These are phyloP conservation scores for Auxenochlorella pyrenoidosa DNA, from an alignment of 139 green algal species.

Conservation along the genomic window DNA sequence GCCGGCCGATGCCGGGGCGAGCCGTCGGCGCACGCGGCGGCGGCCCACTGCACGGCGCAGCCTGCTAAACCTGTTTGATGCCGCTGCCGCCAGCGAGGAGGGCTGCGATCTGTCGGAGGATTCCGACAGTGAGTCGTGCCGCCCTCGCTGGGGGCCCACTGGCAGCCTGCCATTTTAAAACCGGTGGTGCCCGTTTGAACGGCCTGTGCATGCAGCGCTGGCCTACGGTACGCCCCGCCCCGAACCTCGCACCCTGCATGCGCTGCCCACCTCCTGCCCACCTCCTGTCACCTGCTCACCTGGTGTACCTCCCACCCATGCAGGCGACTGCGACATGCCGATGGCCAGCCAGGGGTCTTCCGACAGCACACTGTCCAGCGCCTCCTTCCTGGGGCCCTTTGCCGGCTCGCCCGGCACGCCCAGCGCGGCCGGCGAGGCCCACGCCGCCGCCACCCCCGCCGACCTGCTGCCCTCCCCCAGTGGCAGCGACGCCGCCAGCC, in stretches of 20 bases:
- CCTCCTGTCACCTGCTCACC: background rate
- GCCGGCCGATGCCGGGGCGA: background rate
- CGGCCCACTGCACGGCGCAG: conserved; percentile 10
- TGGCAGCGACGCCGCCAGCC: background rate
- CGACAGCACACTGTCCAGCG: background rate
- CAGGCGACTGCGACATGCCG: conserved; percentile 24
- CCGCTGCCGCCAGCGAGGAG: background rate
- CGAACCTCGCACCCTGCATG: background rate
- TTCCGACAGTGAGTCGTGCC: background rate
- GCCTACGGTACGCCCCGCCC: background rate
- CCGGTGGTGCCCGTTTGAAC: background rate
- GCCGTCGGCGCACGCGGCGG: background rate
- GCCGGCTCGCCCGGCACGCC: background rate
- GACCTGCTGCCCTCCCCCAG: background rate
- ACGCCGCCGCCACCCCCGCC: background rate
- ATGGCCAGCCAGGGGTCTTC: conserved; percentile 16
- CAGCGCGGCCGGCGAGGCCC: no score
- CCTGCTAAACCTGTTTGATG: conserved; percentile 19
- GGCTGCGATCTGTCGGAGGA: background rate
- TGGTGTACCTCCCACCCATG: no score
- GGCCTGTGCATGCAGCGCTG: background rate
- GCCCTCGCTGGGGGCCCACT: background rate
- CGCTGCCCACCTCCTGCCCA: background rate
- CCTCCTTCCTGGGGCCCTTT: background rate
- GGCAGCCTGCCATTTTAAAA: background rate